Evolutionary conservation across 2,329 filamentous ascomycete species (phyloP).

Genomic region (Ophiocordyceps camponoti-rufipedis): DNA sequence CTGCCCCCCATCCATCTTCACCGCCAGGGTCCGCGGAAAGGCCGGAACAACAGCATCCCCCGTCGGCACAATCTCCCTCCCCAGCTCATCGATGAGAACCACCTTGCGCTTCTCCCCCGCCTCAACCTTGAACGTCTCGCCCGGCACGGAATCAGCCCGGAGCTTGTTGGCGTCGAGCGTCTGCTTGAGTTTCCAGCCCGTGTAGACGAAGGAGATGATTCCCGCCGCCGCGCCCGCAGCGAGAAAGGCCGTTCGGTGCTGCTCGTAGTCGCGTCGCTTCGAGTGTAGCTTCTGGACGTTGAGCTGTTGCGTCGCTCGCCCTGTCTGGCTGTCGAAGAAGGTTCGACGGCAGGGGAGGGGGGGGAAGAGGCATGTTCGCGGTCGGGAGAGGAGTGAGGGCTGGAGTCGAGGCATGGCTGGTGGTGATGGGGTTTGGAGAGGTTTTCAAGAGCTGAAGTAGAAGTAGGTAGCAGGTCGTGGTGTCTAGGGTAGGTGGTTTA

Average conservation of each 20-base stretch:
- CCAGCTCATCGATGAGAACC: conserved; percentile 47
- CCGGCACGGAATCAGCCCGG: conserved; percentile 20
- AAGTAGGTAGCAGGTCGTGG: too few relatives aligned
- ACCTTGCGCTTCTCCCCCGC: conserved; percentile 34
- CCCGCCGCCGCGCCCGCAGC: conserved; percentile 30
- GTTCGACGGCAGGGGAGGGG: conserved; percentile 7
- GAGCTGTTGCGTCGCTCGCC: conserved; percentile 26
- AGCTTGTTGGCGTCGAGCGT: conserved; percentile 19
- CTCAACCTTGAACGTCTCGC: conserved; percentile 28
- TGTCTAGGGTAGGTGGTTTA: too few relatives aligned
- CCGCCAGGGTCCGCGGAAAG: conserved; percentile 55
- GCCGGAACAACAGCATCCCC: conserved; percentile 63
- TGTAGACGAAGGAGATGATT: conserved; percentile 30
- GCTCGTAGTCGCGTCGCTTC: conserved; percentile 29
- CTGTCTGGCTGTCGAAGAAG: conserved; percentile 10
- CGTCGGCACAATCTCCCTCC: conserved; percentile 59
- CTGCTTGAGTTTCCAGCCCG: conserved; percentile 30
- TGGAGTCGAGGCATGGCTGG: conserved; percentile 10
- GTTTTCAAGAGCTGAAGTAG: too few relatives aligned
- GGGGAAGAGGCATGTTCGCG: conserved; percentile 6
- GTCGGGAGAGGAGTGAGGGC: conserved; percentile 4
- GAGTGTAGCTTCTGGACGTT: conserved; percentile 29
- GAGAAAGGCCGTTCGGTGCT: conserved; percentile 31
- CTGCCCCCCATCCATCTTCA: conserved; percentile 26
- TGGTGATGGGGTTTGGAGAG: background rate